Evolutionary conservation across 2,329 filamentous ascomycete species (phyloP).

Genomic region (Arthroderma uncinatum): DNA sequence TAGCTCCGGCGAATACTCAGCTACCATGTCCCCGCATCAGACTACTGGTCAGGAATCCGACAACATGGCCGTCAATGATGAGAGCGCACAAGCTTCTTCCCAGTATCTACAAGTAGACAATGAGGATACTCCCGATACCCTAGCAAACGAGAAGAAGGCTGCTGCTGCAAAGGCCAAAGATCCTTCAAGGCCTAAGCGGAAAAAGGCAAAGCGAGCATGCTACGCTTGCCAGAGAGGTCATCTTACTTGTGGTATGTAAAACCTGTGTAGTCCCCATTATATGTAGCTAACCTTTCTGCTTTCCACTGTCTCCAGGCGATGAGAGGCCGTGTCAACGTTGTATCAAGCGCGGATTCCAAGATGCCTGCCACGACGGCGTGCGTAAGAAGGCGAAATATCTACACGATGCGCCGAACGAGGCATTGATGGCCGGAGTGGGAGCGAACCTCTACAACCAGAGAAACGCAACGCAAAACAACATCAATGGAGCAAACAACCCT

Average conservation of each 20-base stretch:
- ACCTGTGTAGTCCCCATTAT: background rate
- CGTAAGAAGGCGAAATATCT: constrained; percentile 99
- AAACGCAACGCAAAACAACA: constrained; percentile 29
- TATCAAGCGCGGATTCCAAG: constrained; percentile 82
- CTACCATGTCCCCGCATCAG: constrained; percentile 28
- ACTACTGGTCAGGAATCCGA: constrained; percentile 18
- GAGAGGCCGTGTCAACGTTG: constrained; percentile 89
- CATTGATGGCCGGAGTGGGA: constrained; percentile 72
- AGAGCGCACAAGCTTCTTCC: background rate
- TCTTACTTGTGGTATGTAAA: constrained; percentile 85
- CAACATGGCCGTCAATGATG: constrained; percentile 20
- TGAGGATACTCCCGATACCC: constrained; percentile 8
- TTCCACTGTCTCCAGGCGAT: constrained; percentile 53
- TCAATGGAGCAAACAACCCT: constrained; percentile 21
- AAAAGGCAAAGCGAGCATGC: constrained; percentile 91
- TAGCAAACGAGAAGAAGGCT: constrained; percentile 54
- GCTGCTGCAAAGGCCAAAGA: constrained; percentile 59
- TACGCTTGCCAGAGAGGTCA: constrained; percentile 95
- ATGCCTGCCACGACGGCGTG: constrained; percentile 88
- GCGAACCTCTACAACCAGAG: constrained; percentile 49
- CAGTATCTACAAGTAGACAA: background rate
- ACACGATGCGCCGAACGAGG: constrained; percentile 85
- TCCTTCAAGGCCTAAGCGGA: constrained; percentile 74
- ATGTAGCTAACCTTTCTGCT: background rate
- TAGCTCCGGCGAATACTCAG: constrained; percentile 28